These are phyloP conservation scores for Yamadazyma aaseri DNA, from an alignment of 1,139 yeast genomes.

Conservation along the genomic window DNA sequence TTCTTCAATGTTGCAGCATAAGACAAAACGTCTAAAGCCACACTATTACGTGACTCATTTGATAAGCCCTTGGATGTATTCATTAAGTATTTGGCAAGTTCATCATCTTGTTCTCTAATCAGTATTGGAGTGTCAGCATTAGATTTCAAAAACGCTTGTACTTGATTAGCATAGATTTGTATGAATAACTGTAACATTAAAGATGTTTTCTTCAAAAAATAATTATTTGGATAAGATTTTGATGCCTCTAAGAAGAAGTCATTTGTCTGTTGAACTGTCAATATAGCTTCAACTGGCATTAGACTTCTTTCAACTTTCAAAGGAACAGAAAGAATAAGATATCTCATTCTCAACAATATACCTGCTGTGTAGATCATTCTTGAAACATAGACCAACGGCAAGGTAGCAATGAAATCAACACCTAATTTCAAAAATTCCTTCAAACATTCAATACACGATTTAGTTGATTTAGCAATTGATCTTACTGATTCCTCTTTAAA, in stretches of 20 bases:
- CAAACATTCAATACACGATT: conserved; percentile 53
- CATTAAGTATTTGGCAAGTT: background rate
- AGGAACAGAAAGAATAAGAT: conserved; percentile 54
- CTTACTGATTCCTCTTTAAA: conserved; percentile 30
- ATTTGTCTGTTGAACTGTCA: conserved; percentile 42
- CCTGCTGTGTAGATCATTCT: conserved; percentile 70
- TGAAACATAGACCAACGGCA: conserved; percentile 64
- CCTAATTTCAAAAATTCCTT: conserved; percentile 46
- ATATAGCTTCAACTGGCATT: conserved; percentile 50
- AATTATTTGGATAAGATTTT: conserved; percentile 43
- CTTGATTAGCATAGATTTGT: conserved; percentile 59
- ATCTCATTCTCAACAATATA: conserved; percentile 59
- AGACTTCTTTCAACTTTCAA: conserved; percentile 47
- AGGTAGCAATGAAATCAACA: conserved; percentile 45
- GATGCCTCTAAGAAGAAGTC: conserved; percentile 38
- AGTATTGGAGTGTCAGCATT: conserved; percentile 27
- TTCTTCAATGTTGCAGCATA: conserved; percentile 32
- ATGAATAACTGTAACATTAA: conserved; percentile 56
- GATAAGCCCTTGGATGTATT: background rate
- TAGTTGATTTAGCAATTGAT: conserved; percentile 51
- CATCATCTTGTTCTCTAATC: conserved; percentile 16
- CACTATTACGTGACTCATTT: conserved; percentile 12
- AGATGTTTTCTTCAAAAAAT: conserved; percentile 50
- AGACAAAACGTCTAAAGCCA: conserved; percentile 36
- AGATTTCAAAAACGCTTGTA: conserved; percentile 25